Base-by-base conservation (phyloP, 306 rosid species). In the Cucurbita maxima region DNA sequence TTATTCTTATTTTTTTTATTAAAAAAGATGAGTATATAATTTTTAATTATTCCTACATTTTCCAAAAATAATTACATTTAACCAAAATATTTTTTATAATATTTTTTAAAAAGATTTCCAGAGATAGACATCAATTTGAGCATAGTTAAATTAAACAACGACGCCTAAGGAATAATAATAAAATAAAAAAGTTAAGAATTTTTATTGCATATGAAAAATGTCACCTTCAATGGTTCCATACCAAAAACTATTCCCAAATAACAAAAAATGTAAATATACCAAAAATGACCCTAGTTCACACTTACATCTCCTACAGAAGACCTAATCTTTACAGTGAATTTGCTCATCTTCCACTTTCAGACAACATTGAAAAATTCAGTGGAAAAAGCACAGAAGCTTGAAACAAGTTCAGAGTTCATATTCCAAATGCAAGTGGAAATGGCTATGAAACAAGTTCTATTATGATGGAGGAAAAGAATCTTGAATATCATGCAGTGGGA, bases 401-500 rank as follows among this genome's bases (percentile, higher is more conserved):
- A 25, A 25, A 25, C 25, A 25, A 25, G 25, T 13, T 12, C 41
- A 48, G 73, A 48, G 12, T 69, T 47, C 25, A 48, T 48, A 69
- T 50, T 48, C 57, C 19, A 14, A 69, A 7, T 7, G 74, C 58
- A 69, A 48, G 74, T 69, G 58, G 74, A 69, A 7, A 69, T 69
- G 20, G 57, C 4, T 19, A 48, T 25, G 74, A 47, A 45, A 67
- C 54, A 48, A 48, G 56, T 66, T 66, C 18, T 61, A 61, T 67
- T 45, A 67, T 20, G 73, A 67, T 67, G 38, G 8, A 69, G 58
- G 8, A 9, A 68, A 48, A 48, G 74, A 69, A 69, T 69, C 58
- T 69, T 22, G 57, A 47, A 45, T 67, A 67, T 64, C 71, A 67
- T 68, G 73, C 54, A 68, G 41, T 68, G 56, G 73, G 48, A 50